phyloP scores from a whole-genome alignment of 1,284 basidiomycete genomes.

The Cryptococcus sp. region DNA sequence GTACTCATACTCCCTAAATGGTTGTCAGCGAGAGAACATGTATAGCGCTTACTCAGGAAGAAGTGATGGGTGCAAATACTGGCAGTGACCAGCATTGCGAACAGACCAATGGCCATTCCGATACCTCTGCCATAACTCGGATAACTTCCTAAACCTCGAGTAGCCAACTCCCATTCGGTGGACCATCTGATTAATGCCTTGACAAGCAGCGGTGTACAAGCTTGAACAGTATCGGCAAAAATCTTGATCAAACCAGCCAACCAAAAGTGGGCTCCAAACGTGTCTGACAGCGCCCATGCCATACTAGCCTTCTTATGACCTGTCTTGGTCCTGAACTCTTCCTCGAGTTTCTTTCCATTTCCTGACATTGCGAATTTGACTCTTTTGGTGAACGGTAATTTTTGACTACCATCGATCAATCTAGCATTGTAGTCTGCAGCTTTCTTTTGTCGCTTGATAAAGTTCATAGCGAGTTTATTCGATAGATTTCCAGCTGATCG shows the following conservation, averaged over 20 bases:
- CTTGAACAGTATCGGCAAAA: conserved; percentile 63
- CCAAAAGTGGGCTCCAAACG: conserved; percentile 79
- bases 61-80: conserved; percentile 74
- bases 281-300: conserved; percentile 70
- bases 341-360: conserved; percentile 31
- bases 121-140: conserved; percentile 68
- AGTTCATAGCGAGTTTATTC: conserved; percentile 60
- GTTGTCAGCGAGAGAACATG: conserved; percentile 3
- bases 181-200: conserved; percentile 75
- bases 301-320: conserved; percentile 68
- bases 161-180: conserved; percentile 59
- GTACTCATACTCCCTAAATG: conserved; percentile 56
- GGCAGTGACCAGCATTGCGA: conserved; percentile 63
- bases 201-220: conserved; percentile 73
- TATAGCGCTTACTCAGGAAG: conserved; percentile 39
- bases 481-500: conserved; percentile 60
- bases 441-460: conserved; percentile 56
- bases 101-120: conserved; percentile 66
- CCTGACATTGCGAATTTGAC: conserved; percentile 26
- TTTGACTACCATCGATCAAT: conserved; percentile 49
- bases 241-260: conserved; percentile 70
- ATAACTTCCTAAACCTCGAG: conserved; percentile 29
- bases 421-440: conserved; percentile 67
- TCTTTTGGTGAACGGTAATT: conserved; percentile 28
- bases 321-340: conserved; percentile 46